Percentiles rank a stretch among this genome's conserved stretches.
Conservation (phyloP, 352 stramenopile genomes). For the Discostella stelligera region DNA sequence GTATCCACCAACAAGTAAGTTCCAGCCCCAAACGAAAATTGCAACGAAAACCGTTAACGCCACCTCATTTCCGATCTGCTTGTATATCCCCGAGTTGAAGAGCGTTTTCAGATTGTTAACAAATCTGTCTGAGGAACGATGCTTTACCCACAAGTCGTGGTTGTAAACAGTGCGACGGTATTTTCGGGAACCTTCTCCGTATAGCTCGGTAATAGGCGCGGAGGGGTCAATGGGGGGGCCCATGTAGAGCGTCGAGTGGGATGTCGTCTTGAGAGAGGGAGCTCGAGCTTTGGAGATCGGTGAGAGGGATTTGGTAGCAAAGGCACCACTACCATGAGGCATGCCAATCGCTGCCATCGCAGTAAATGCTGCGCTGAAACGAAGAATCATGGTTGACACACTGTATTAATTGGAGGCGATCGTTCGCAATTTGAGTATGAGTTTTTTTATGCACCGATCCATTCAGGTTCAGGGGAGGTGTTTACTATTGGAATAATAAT, state of each 20-base stretch:
- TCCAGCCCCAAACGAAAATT: constrained; percentile 66
- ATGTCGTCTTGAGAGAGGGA: neutral
- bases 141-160: constrained; percentile 60
- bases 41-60: constrained; percentile 55
- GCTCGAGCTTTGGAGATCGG: neutral
- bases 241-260: constrained; percentile 29
- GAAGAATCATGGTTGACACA: constrained; percentile 18
- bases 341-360: constrained; percentile 5
- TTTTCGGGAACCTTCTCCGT: constrained; percentile 56
- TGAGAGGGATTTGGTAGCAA: neutral
- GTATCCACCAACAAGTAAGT: constrained; percentile 64
- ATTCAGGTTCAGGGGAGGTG: too few species aligned
- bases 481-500: too few species aligned
- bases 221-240: constrained; percentile 24
- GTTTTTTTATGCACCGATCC: neutral
- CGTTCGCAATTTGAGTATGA: too few species aligned
- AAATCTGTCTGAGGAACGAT: constrained; percentile 71
- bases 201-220: constrained; percentile 18
- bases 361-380: constrained; percentile 13
- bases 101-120: constrained; percentile 61
- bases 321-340: neutral
- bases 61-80: constrained; percentile 69
- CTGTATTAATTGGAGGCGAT: too few species aligned
- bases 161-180: constrained; percentile 70
- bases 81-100: constrained; percentile 71